Conservation (phyloP, 495 filamentous ascomycete species). For the Aspergillus kassunensis region DNA sequence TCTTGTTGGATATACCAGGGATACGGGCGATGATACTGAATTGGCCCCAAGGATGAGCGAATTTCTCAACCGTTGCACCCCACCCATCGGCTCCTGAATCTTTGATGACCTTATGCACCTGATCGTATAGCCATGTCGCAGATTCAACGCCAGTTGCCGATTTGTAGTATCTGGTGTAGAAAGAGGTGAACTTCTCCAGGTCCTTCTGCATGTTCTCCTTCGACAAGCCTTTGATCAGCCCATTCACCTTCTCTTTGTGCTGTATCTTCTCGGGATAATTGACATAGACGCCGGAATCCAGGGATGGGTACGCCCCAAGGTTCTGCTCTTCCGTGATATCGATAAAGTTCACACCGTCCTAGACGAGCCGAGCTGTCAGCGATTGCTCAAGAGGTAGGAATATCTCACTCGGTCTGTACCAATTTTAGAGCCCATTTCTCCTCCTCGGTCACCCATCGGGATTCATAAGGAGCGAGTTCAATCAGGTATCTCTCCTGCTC, state of each 20-base stretch:
- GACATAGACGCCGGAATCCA: slow-evolving; percentile 29
- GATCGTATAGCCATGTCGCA: slow-evolving; percentile 78
- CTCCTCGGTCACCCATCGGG: slow-evolving; percentile 83
- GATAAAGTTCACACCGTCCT: slow-evolving; percentile 89
- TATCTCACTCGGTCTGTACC: slow-evolving; percentile 44
- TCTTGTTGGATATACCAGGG: slow-evolving; percentile 80
- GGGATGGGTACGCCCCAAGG: slow-evolving; percentile 30
- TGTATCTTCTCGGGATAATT: slow-evolving; percentile 65
- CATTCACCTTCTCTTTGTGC: slow-evolving; percentile 61
- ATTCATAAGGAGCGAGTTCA: slow-evolving; percentile 82
- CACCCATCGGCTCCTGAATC: slow-evolving; percentile 64
- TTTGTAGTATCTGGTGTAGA: slow-evolving; percentile 88
- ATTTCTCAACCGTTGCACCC: slow-evolving; percentile 66
- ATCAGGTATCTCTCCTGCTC: slow-evolving; percentile 63
- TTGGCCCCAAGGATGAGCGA: slow-evolving; percentile 85
- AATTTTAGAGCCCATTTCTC: slow-evolving; percentile 89
- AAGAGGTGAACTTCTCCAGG: slow-evolving; percentile 75
- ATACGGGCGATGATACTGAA: slow-evolving; percentile 89
- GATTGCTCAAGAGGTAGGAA: background rate
- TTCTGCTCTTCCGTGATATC: slow-evolving; percentile 73
- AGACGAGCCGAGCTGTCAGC: slow-evolving; percentile 13
- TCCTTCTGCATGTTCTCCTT: slow-evolving; percentile 74
- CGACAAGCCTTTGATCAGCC: slow-evolving; percentile 62
- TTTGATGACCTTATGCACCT: slow-evolving; percentile 67
- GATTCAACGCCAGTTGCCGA: slow-evolving; percentile 82